A percentile compares a stretch with the other conserved stretches of the same genome.
These are phyloP conservation scores for Microdochium trichocladiopsis DNA, from an alignment of 2,329 filamentous ascomycete genomes.

Conservation along the genomic window DNA sequence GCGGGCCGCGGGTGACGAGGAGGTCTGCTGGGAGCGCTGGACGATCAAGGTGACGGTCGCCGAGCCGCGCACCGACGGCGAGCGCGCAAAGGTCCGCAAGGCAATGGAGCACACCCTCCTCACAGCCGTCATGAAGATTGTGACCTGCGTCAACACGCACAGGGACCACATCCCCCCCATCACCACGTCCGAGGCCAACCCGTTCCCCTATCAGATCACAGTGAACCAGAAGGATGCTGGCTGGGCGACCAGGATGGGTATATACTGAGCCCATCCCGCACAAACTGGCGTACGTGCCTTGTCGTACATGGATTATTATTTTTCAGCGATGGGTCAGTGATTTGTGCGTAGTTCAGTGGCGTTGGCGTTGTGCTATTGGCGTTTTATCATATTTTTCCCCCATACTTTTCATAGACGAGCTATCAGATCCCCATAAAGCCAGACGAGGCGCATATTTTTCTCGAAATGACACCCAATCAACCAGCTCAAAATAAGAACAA, in stretches of 20 bases:
- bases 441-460: too few relatives aligned
- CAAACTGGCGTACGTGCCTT: too few relatives aligned
- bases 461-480: too few relatives aligned
- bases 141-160: constrained; percentile 78
- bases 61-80: constrained; percentile 78
- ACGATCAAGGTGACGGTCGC: constrained; percentile 89
- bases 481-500: too few relatives aligned
- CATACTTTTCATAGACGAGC: too few relatives aligned
- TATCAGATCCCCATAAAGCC: too few relatives aligned
- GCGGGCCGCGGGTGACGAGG: constrained; percentile 64
- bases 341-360: too few relatives aligned
- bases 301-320: too few relatives aligned
- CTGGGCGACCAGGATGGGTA: constrained; percentile 74
- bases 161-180: constrained; percentile 97
- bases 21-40: constrained; percentile 97
- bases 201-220: constrained; percentile 89
- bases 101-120: constrained; percentile 88
- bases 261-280: constrained; percentile 41
- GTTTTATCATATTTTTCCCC: too few relatives aligned
- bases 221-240: constrained; percentile 77
- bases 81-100: constrained; percentile 79
- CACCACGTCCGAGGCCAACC: constrained; percentile 83
- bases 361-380: too few relatives aligned
- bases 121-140: constrained; percentile 82
- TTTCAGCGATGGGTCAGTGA: too few relatives aligned